phyloP scores from a whole-genome alignment of 1,284 basidiomycete genomes.

The Malassezia equina region DNA sequence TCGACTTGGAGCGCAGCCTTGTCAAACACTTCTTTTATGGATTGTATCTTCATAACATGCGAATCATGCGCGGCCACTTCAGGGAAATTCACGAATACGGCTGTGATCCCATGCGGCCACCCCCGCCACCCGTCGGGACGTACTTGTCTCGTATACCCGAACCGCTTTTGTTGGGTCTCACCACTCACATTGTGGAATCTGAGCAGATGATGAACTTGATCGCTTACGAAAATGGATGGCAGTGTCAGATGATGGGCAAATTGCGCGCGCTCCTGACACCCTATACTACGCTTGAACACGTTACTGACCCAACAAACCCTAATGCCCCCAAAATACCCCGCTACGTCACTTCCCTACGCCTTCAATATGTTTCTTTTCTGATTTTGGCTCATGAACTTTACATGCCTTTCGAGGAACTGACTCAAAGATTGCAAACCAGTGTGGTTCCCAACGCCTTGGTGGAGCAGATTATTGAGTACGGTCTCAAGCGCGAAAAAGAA shows the following conservation, averaged over 20 bases:
- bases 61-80: conserved; percentile 4
- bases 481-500: conserved; percentile 1
- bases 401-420: neutral
- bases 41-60: conserved; percentile 5
- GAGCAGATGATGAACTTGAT: conserved; percentile 9
- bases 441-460: conserved; percentile 3
- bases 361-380: conserved; percentile 13
- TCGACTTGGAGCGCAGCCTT: conserved; percentile 4
- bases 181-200: conserved; percentile 19
- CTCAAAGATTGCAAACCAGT: neutral
- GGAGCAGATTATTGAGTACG: conserved; percentile 10
- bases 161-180: neutral
- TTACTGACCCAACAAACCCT: neutral
- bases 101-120: conserved; percentile 6
- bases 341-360: conserved; percentile 9
- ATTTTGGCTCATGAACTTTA: conserved; percentile 2
- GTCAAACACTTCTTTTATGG: conserved; percentile 11
- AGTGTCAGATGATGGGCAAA: conserved; percentile 12
- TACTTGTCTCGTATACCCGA: conserved; percentile 2
- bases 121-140: conserved; percentile 1
- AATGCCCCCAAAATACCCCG: neutral
- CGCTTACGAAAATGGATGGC: conserved; percentile 20
- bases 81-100: conserved; percentile 2
- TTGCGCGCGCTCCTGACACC: conserved; percentile 11
- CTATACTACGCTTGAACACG: conserved; percentile 6